Percentiles rank a stretch among this genome's conserved stretches.
These are phyloP conservation scores for Francoa sonchifolia DNA, from an alignment of 441 rosid genomes.

Conservation along the genomic window DNA sequence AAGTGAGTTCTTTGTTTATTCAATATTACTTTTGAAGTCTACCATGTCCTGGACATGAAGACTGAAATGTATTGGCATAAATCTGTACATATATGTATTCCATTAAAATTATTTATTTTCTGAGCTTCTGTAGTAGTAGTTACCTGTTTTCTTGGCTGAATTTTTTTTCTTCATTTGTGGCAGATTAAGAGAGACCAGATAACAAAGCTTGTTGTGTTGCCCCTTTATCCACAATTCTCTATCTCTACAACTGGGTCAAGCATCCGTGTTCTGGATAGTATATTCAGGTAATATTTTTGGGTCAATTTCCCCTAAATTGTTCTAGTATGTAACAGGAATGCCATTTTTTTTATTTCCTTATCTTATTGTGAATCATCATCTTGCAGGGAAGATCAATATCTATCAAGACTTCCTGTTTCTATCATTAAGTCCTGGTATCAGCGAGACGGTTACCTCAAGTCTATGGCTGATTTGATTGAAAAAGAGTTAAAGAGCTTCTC, in stretches of 20 bases:
- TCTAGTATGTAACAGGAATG: background rate
- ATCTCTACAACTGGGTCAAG: conserved; percentile 95
- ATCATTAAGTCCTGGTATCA: conserved; percentile 81
- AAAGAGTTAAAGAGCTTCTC: conserved; percentile 55
- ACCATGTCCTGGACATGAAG: too few species aligned
- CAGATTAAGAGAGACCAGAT: conserved; percentile 79
- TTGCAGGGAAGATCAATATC: conserved; percentile 59
- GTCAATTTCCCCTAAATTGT: conserved; percentile 5
- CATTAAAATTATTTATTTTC: too few species aligned
- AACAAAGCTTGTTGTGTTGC: conserved; percentile 84
- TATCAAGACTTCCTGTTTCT: conserved; percentile 72
- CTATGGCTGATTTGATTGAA: conserved; percentile 87
- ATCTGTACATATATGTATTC: too few species aligned
- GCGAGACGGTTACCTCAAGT: conserved; percentile 64
- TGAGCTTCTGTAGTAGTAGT: too few species aligned
- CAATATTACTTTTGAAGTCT: background rate
- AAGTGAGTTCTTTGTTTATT: conserved; percentile 26
- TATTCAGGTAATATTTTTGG: conserved; percentile 42
- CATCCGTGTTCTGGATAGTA: conserved; percentile 59
- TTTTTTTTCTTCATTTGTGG: conserved; percentile 3
- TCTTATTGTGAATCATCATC: too few species aligned
- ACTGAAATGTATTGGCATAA: too few species aligned
- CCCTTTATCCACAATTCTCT: conserved; percentile 86
- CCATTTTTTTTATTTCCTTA: too few species aligned
- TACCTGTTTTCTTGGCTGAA: too few species aligned